phyloP scores from a whole-genome alignment of 2,329 filamentous ascomycete species.

The Triangularia verruculosa region DNA sequence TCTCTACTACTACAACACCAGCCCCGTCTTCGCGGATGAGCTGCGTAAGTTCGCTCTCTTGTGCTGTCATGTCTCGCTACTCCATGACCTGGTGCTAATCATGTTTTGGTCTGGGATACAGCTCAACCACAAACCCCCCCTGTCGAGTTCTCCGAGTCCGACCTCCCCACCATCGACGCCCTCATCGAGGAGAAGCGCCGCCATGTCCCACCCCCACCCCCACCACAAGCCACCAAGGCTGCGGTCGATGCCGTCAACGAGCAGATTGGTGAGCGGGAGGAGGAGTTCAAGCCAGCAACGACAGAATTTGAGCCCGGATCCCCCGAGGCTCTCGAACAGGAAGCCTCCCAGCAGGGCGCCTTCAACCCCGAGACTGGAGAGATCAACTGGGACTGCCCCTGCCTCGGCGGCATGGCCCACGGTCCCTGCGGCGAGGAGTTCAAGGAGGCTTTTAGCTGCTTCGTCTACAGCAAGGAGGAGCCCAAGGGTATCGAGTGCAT shows the following conservation, averaged over 20 bases:
- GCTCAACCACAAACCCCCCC: conserved; percentile 41
- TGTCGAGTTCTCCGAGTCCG: conserved; percentile 53
- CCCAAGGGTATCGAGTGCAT: conserved; percentile 98
- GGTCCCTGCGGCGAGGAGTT: conserved; percentile 96
- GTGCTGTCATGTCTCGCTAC: neutral
- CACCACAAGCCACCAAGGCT: conserved; percentile 28
- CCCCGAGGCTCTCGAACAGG: conserved; percentile 64
- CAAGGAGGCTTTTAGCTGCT: conserved; percentile 94
- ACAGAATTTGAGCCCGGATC: conserved; percentile 32
- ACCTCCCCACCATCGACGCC: conserved; percentile 63
- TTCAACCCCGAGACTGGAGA: conserved; percentile 98
- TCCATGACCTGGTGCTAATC: neutral
- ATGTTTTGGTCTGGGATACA: conserved; percentile 15
- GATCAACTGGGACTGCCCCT: conserved; percentile 99
- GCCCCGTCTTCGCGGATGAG: conserved; percentile 81
- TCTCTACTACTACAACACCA: conserved; percentile 94
- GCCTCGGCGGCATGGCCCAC: conserved; percentile 93
- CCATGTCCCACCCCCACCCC: conserved; percentile 35
- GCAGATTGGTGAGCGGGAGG: conserved; percentile 24
- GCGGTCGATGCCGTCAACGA: conserved; percentile 13
- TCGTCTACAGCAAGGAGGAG: conserved; percentile 91
- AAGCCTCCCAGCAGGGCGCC: conserved; percentile 82
- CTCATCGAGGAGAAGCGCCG: conserved; percentile 62
- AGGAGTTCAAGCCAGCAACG: conserved; percentile 17
- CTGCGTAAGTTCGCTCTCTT: conserved; percentile 56